phyloP scores from a whole-genome alignment of 139 green algal species.

The Chlamydomonas sp. region DNA sequence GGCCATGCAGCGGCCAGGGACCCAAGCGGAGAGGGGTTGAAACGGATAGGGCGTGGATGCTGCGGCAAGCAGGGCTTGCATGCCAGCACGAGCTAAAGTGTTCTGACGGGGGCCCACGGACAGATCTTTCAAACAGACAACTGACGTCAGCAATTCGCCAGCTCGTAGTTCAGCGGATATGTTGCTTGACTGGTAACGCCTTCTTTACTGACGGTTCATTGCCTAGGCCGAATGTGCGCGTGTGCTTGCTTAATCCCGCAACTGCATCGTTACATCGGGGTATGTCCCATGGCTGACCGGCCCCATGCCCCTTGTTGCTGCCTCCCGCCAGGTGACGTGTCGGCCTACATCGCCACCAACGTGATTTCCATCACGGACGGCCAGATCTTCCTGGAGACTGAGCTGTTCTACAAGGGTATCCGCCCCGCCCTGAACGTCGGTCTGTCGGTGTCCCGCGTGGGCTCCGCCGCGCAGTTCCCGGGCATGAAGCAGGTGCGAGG shows the following conservation, averaged over 20 bases:
- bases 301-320: background rate
- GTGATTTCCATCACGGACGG: slow-evolving; percentile 95
- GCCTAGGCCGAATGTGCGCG: no score
- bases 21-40: no score
- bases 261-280: background rate
- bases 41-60: no score
- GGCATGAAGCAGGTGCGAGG: slow-evolving; percentile 86
- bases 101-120: no score
- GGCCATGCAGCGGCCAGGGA: no score
- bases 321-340: slow-evolving; percentile 71
- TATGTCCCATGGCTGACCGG: background rate
- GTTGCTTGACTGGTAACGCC: no score
- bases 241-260: background rate
- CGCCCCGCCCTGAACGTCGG: slow-evolving; percentile 92
- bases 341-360: slow-evolving; percentile 93
- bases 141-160: no score
- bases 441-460: slow-evolving; percentile 87
- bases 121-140: no score
- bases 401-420: slow-evolving; percentile 94
- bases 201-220: no score
- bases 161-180: no score
- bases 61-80: no score
- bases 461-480: slow-evolving; percentile 87
- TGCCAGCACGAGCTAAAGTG: no score
- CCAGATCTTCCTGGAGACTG: slow-evolving; percentile 93